These are phyloP conservation scores for Inosperma sp. DNA, from an alignment of 768 basidiomycete species.

Conservation along the genomic window DNA sequence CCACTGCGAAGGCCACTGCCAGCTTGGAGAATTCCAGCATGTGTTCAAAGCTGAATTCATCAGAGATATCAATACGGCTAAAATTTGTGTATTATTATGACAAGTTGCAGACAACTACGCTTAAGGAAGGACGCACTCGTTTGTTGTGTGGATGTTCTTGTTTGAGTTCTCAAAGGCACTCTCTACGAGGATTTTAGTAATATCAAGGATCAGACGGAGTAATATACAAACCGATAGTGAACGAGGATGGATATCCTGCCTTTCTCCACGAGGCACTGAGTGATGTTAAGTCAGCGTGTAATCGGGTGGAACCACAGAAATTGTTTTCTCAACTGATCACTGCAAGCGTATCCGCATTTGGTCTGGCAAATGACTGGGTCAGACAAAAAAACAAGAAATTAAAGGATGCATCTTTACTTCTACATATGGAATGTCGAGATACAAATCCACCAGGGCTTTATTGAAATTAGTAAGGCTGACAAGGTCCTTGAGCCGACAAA, in stretches of 20 bases:
- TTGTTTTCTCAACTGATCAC: slow-evolving; percentile 64
- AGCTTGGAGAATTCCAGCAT: slow-evolving; percentile 88
- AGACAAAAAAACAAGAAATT: slow-evolving; percentile 9
- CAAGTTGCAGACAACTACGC: slow-evolving; percentile 13
- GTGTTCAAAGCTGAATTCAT: slow-evolving; percentile 87
- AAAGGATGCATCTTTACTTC: slow-evolving; percentile 34
- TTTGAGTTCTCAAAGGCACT: slow-evolving; percentile 75
- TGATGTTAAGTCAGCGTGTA: slow-evolving; percentile 25
- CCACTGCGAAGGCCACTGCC: slow-evolving; percentile 73
- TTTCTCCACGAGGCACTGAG: slow-evolving; percentile 73
- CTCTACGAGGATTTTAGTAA: slow-evolving; percentile 36
- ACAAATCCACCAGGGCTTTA: slow-evolving; percentile 67
- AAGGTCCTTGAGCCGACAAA: slow-evolving; percentile 10
- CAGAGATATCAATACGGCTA: slow-evolving; percentile 79
- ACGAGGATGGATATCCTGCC: slow-evolving; percentile 80
- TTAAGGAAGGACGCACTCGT: slow-evolving; percentile 56
- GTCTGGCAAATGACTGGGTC: slow-evolving; percentile 44
- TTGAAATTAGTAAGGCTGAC: slow-evolving; percentile 76
- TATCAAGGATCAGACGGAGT: slow-evolving; percentile 16
- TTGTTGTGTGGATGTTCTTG: slow-evolving; percentile 73
- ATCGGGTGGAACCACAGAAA: slow-evolving; percentile 26
- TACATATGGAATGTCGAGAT: slow-evolving; percentile 80
- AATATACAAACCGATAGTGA: slow-evolving; percentile 65
- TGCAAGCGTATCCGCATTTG: slow-evolving; percentile 91
- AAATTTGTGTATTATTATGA: no score